Percentiles rank a stretch among this genome's conserved stretches.
Conservation (phyloP, 148 eudicot genomes). For the Selenicereus undatus region DNA sequence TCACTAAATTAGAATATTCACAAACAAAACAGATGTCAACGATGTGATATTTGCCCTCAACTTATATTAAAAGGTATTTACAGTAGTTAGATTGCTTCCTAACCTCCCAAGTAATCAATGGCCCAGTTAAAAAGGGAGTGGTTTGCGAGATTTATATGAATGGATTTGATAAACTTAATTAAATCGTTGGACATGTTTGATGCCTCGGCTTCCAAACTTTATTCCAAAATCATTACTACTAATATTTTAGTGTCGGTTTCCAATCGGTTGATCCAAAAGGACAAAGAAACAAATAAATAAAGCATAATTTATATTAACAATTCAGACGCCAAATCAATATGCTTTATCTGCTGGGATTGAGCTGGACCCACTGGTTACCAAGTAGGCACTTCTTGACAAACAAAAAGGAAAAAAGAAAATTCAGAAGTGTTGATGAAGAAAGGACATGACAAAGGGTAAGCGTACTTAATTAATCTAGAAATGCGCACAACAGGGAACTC, state of each 20-base stretch:
- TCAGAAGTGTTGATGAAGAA: neutral
- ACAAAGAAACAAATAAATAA: slow-evolving; percentile 8
- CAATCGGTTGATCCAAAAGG: neutral
- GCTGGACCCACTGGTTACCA: neutral
- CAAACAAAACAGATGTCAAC: no score
- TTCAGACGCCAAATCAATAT: slow-evolving; percentile 22
- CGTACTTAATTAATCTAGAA: no score
- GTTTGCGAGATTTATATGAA: neutral
- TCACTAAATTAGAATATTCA: no score
- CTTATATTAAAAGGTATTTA: no score
- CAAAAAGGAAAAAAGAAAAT: neutral
- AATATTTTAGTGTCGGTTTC: slow-evolving; percentile 7
- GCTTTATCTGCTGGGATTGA: slow-evolving; percentile 16
- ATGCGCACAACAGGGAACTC: no score
- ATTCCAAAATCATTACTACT: neutral
- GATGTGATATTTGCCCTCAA: no score
- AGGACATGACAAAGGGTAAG: no score
- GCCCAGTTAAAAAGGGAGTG: neutral
- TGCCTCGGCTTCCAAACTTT: slow-evolving; percentile 4
- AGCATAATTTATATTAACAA: slow-evolving; percentile 10
- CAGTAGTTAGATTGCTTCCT: no score
- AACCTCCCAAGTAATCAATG: neutral
- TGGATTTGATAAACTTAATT: slow-evolving; percentile 1
- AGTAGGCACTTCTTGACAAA: no score
- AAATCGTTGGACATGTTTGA: neutral